Evolutionary conservation across 148 eudicot species (phyloP), one percentile per base, ranked within the genome.

Genomic region (Salicornia ramosissima): DNA sequence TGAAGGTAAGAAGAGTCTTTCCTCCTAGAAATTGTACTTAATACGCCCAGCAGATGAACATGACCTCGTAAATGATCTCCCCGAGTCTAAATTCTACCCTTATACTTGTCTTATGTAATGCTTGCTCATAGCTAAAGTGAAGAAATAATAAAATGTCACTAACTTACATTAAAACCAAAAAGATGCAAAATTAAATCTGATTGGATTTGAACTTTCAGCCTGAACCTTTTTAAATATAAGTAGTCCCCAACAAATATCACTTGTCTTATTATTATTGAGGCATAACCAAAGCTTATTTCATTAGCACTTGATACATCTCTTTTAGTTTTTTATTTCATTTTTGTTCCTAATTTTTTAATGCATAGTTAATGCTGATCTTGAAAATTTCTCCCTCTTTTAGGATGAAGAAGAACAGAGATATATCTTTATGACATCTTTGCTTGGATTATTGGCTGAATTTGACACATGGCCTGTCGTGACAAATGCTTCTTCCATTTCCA

Each of bases 401-500:
- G 93, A 76, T 78, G 81, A 74, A 28, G 98, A 92, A 71, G 98
- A 90, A 72, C 94, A 90, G 80, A 88, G 81, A 77, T 87, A 81
- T 74, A 79, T 83, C 52, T 90, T 90, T 69, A 78, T 77, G 84
- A 82, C 96, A 73, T 85, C 98, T 39, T 79, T 83, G 71, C 76
- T 88, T 51, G 87, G 88, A 51, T 74, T 92, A 74, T 80, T 92
- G 85, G 91, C 86, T 57, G 98, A 86, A 79, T 82, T 81, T 86
- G 84, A 86, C 56, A 77, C 87, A 74, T 84, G 81, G 88, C 98
- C 98, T 74, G 85, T 72, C 72, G 87, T 84, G 56, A 67, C 83
- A 33, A 92, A 81, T 79, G 98, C 98, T 19, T 84, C 88, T 68
- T 71, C 87, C 70, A 85, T 92, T 76, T 85, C 91, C 68, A 71